A percentile compares a stretch with the other conserved stretches of the same genome.
These are phyloP conservation scores for Pugionium cornutum DNA, from an alignment of 345 rosid genomes.

Conservation along the genomic window DNA sequence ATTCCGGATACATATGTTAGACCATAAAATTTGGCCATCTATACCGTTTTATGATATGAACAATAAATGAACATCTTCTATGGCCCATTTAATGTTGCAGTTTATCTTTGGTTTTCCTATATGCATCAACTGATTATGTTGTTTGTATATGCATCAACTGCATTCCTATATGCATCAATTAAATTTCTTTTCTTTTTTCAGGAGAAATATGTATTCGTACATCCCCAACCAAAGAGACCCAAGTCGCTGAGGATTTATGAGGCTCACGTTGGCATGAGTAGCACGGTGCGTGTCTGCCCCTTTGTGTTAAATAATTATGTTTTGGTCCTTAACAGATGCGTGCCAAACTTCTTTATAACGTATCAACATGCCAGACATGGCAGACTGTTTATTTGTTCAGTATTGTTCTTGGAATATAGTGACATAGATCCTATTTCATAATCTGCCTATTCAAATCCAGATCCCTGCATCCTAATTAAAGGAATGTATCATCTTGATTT, in stretches of 20 bases:
- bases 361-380: constrained; percentile 19
- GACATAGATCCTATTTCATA: neutral
- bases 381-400: constrained; percentile 20
- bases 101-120: constrained; percentile 1
- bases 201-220: constrained; percentile 82
- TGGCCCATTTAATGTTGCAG: constrained; percentile 5
- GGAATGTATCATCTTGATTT: too few relatives aligned
- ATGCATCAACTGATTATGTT: neutral
- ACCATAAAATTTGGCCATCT: neutral
- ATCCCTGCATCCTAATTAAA: too few relatives aligned
- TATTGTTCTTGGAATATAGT: neutral
- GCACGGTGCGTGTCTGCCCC: constrained; percentile 56
- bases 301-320: neutral
- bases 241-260: constrained; percentile 90
- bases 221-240: constrained; percentile 87
- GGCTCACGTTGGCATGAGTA: constrained; percentile 98
- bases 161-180: too few relatives aligned
- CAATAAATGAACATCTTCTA: constrained; percentile 5
- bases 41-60: neutral
- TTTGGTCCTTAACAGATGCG: constrained; percentile 2
- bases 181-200: constrained; percentile 25
- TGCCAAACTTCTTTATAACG: constrained; percentile 10
- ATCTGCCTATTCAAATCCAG: too few relatives aligned
- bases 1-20: neutral
- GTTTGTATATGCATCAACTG: too few relatives aligned